Conservation (phyloP, 2,329 filamentous ascomycete species). For the Didymella pinodella region DNA sequence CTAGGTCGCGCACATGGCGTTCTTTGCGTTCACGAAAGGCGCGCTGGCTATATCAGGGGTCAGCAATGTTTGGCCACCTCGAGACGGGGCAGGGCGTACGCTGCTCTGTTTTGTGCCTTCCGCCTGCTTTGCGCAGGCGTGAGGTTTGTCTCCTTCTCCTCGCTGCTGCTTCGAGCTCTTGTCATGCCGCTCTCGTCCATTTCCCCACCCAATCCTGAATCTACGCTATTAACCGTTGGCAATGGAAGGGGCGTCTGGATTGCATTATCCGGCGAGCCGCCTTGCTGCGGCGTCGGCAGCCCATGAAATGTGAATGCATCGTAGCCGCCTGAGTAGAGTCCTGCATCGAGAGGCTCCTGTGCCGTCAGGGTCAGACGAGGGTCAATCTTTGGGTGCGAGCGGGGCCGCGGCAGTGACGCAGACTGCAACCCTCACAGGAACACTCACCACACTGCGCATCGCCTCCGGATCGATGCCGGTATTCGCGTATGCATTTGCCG, state of each 20-base stretch:
- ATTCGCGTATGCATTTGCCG: conserved; percentile 47
- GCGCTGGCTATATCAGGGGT: conserved; percentile 72
- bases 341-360: conserved; percentile 56
- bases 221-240: conserved; percentile 50
- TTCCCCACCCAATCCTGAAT: conserved; percentile 54
- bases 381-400: conserved; percentile 17
- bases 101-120: conserved; percentile 76
- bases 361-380: conserved; percentile 34
- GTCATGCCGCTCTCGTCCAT: conserved; percentile 45
- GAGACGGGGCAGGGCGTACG: conserved; percentile 60
- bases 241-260: conserved; percentile 36
- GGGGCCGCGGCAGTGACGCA: conserved; percentile 10
- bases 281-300: conserved; percentile 38
- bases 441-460: conserved; percentile 45
- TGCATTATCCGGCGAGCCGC: conserved; percentile 44
- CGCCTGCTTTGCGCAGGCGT: conserved; percentile 63
- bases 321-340: conserved; percentile 38
- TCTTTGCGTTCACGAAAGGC: conserved; percentile 97
- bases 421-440: conserved; percentile 16
- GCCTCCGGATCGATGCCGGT: conserved; percentile 50
- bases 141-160: conserved; percentile 54
- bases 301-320: conserved; percentile 43
- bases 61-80: conserved; percentile 8
- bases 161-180: conserved; percentile 54
- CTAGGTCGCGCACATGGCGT: conserved; percentile 89